Percentiles rank a stretch among this genome's conserved stretches.
phyloP scores from a whole-genome alignment of 768 basidiomycete genomes.

The Mycena indigotica region DNA sequence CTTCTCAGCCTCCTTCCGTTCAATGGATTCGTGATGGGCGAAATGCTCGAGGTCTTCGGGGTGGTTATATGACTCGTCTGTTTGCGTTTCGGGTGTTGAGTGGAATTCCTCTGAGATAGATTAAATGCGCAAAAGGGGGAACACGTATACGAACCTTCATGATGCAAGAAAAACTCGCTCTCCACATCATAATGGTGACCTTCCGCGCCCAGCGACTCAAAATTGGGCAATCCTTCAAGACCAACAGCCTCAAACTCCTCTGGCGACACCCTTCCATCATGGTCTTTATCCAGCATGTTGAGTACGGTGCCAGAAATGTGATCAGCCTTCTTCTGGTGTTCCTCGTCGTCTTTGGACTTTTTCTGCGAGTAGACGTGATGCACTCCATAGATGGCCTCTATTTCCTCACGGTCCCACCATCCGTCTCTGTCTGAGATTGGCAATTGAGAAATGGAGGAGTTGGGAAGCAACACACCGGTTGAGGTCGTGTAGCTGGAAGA shows the following conservation, averaged over 20 bases:
- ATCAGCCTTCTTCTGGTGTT: conserved; percentile 82
- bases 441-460: background rate
- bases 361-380: conserved; percentile 89
- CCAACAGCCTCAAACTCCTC: conserved; percentile 77
- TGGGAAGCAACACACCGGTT: conserved; percentile 55
- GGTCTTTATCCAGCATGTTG: conserved; percentile 67
- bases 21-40: conserved; percentile 83
- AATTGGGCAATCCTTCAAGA: conserved; percentile 77
- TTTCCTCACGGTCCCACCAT: conserved; percentile 80
- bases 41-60: conserved; percentile 95
- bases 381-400: conserved; percentile 95
- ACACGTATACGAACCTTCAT: conserved; percentile 70
- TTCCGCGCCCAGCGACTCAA: conserved; percentile 81
- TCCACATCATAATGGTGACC: conserved; percentile 94
- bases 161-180: conserved; percentile 95
- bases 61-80: conserved; percentile 91
- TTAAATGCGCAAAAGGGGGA: background rate
- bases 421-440: conserved; percentile 63
- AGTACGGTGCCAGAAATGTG: conserved; percentile 74
- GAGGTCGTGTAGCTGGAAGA: conserved; percentile 95
- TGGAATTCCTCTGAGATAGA: conserved; percentile 76
- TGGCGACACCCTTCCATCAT: conserved; percentile 68
- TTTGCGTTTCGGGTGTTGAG: conserved; percentile 95
- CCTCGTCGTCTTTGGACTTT: conserved; percentile 78
- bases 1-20: conserved; percentile 77